Evolutionary conservation across 179 eudicot genomes (phyloP), one percentile per base, ranked within the genome.

Genomic region (Sideroxylon spinosum): DNA sequence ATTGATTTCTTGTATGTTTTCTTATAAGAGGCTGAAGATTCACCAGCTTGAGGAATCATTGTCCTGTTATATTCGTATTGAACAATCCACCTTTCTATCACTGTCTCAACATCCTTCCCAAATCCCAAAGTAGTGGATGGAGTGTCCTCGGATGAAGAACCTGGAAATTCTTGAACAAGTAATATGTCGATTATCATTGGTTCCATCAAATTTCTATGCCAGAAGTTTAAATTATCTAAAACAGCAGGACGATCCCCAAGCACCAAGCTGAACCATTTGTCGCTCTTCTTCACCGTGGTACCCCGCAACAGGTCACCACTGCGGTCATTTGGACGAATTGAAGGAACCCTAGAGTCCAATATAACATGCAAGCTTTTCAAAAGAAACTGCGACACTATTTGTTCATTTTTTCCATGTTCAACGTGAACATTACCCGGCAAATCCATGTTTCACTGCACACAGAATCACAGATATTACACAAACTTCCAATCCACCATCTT

Each of bases 61-160:
- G 77, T 56, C 85, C 85, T 89, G 25, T 76, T 68, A 82, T 82
- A 80, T 80, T 95, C 96, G 76, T 85, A 93, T 77, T 93, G 99
- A 82, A 95, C 90, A 76, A 87, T 86, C 99, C 99, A 95, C 83
- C 99, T 93, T 85, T 95, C 99, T 50, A 95, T 79, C 71, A 93
- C 89, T 7, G 98, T 95, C 87, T 95, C 99, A 62, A 74, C 84
- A 5, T 78, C 73, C 44, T 81, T 80, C 79, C 81, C 92, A 65
- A 76, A 76, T 59, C 79, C 83, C 22, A 80, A 86, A 52, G 71
- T 55, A 9, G 61, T 78, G 69, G 49, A 72, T 19, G 80, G 75
- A 75, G 52, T 68, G 77, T 73, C 67, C 49, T 73, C 81, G 20
- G 83, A 83, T 3, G 87, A 82, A 77, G 77, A 66, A 52, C 60